phyloP scores from a whole-genome alignment of 148 eudicot genomes.

The Linanthus parryae region DNA sequence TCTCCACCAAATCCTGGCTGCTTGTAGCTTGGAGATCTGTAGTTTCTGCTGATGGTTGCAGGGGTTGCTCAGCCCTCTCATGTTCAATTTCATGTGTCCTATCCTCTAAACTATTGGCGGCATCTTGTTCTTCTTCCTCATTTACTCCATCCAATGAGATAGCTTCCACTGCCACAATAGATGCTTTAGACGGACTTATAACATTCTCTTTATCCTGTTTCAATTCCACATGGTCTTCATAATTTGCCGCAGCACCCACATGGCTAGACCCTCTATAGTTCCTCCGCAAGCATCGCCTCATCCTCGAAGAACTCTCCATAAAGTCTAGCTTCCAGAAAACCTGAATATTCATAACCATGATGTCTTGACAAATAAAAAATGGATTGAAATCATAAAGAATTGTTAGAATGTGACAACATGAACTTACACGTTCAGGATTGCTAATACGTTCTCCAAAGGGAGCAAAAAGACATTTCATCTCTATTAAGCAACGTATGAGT shows the following conservation, averaged over 20 bases:
- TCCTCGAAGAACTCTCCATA: slow-evolving; percentile 88
- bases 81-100: slow-evolving; percentile 37
- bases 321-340: slow-evolving; percentile 90
- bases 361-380: not conserved
- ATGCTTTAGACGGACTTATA: slow-evolving; percentile 63
- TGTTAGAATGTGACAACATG: no score
- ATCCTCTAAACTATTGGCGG: slow-evolving; percentile 29
- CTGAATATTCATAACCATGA: slow-evolving; percentile 23
- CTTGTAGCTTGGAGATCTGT: slow-evolving; percentile 34
- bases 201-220: slow-evolving; percentile 32
- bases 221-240: slow-evolving; percentile 43
- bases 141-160: slow-evolving; percentile 55
- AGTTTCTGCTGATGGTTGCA: slow-evolving; percentile 36
- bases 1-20: slow-evolving; percentile 45
- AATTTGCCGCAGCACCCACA: slow-evolving; percentile 85
- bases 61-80: slow-evolving; percentile 41
- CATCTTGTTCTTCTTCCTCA: slow-evolving; percentile 67
- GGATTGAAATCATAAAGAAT: no score
- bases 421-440: slow-evolving; percentile 64
- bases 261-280: slow-evolving; percentile 81
- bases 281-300: slow-evolving; percentile 79
- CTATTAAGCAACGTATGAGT: slow-evolving; percentile 78
- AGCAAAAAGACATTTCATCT: slow-evolving; percentile 86
- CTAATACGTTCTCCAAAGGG: slow-evolving; percentile 52
- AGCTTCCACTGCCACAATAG: slow-evolving; percentile 75